phyloP scores from a whole-genome alignment of 805 yeast genomes.

The Pichia manshurica region DNA sequence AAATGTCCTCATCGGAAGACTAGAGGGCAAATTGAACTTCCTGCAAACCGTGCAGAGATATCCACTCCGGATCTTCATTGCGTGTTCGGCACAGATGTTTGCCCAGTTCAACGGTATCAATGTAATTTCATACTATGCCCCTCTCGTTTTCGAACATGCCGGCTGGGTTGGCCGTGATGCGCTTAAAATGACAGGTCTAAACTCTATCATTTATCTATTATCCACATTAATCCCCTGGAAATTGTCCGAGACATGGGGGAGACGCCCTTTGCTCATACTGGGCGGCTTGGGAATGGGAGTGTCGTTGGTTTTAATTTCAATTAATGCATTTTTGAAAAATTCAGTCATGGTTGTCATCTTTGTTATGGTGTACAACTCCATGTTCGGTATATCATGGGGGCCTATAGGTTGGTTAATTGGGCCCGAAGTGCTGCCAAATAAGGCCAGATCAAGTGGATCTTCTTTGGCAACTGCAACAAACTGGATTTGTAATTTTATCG shows the following conservation, averaged over 20 bases:
- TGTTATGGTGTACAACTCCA: constrained; percentile 75
- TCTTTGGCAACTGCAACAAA: constrained; percentile 87
- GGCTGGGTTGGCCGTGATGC: constrained; percentile 92
- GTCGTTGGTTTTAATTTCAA: constrained; percentile 60
- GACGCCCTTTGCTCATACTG: constrained; percentile 72
- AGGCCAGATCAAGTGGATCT: constrained; percentile 85
- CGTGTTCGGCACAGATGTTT: constrained; percentile 86
- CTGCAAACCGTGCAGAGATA: constrained; percentile 71
- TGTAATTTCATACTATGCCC: constrained; percentile 89
- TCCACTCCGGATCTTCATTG: constrained; percentile 72
- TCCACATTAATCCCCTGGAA: constrained; percentile 89
- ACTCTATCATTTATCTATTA: constrained; percentile 46
- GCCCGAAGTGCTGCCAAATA: constrained; percentile 79
- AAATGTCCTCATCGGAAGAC: constrained; percentile 63
- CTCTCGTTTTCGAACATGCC: constrained; percentile 88
- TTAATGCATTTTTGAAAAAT: constrained; percentile 59
- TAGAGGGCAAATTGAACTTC: constrained; percentile 78
- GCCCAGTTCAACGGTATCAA: constrained; percentile 94
- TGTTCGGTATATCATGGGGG: constrained; percentile 90
- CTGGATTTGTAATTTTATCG: constrained; percentile 89
- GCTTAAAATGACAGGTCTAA: constrained; percentile 83
- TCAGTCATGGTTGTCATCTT: constrained; percentile 52
- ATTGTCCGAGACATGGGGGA: constrained; percentile 85
- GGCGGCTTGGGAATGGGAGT: constrained; percentile 80
- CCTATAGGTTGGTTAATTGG: constrained; percentile 83